phyloP scores from a whole-genome alignment of 2,329 filamentous ascomycete species.

The Diaporthe velutina region DNA sequence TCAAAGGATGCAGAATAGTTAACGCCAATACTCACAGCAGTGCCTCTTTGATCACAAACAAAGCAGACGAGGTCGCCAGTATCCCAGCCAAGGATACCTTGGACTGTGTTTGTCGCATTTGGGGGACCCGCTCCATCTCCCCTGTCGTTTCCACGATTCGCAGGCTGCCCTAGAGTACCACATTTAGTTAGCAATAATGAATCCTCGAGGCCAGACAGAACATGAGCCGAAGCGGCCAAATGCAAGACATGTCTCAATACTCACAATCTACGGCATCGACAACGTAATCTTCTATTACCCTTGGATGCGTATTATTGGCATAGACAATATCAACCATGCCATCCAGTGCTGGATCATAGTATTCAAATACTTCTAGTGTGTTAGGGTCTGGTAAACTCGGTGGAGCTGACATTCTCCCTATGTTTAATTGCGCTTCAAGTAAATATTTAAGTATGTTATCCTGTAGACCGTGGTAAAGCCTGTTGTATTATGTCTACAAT shows the following conservation, averaged over 20 bases:
- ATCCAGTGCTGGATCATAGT: background rate
- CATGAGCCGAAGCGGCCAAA: rapidly evolving
- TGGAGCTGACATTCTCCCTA: background rate
- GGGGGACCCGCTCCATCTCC: background rate
- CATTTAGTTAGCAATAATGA: background rate
- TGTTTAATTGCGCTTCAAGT: background rate
- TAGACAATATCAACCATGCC: background rate
- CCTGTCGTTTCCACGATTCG: background rate
- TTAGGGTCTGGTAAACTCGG: background rate
- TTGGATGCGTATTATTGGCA: background rate
- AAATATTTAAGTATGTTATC: background rate
- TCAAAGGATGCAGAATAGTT: too few species aligned
- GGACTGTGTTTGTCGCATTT: background rate
- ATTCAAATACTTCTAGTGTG: background rate
- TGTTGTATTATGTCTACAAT: background rate
- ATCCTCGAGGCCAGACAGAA: too few species aligned
- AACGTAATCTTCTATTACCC: background rate
- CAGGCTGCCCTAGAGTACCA: background rate
- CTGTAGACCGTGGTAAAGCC: background rate
- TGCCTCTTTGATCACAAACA: background rate
- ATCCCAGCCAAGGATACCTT: background rate
- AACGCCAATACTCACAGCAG: background rate
- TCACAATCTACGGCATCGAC: background rate
- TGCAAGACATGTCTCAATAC: background rate
- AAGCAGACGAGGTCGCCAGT: background rate